phyloP scores from a whole-genome alignment of 2,329 filamentous ascomycete species.

The Penicillium griseofulvum region DNA sequence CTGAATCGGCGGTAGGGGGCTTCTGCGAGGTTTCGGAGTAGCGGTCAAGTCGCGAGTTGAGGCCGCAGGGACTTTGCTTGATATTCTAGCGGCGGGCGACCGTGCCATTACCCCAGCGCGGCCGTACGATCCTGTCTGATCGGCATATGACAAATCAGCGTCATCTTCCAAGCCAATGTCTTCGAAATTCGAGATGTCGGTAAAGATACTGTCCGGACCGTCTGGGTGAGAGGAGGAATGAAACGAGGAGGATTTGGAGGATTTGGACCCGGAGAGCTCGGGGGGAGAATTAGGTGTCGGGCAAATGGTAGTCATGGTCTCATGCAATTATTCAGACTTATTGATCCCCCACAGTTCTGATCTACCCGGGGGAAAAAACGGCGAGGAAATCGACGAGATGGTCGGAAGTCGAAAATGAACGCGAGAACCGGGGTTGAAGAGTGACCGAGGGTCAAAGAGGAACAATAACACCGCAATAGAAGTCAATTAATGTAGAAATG shows the following conservation, averaged over 20 bases:
- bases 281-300: constrained; percentile 66
- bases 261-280: constrained; percentile 79
- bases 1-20: constrained; percentile 25
- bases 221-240: constrained; percentile 73
- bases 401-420: constrained; percentile 18
- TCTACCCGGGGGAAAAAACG: constrained; percentile 3
- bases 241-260: constrained; percentile 86
- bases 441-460: neutral
- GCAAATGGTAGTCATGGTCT: constrained; percentile 45
- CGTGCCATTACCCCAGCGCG: constrained; percentile 26
- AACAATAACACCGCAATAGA: constrained; percentile 11
- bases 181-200: constrained; percentile 82
- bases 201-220: constrained; percentile 63
- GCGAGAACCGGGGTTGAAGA: constrained; percentile 11
- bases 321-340: constrained; percentile 25
- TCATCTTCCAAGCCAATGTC: constrained; percentile 86
- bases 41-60: constrained; percentile 38
- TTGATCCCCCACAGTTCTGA: constrained; percentile 12
- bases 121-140: constrained; percentile 29
- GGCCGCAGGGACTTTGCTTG: constrained; percentile 27
- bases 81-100: constrained; percentile 27
- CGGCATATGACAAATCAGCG: constrained; percentile 38
- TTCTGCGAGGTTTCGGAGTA: constrained; percentile 24
- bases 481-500: constrained; percentile 19
- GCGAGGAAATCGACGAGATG: constrained; percentile 7